Evolutionary conservation across 768 basidiomycete genomes (phyloP), one percentile per base, ranked within the genome.

Genomic region (Hydnomerulius pinastri): DNA sequence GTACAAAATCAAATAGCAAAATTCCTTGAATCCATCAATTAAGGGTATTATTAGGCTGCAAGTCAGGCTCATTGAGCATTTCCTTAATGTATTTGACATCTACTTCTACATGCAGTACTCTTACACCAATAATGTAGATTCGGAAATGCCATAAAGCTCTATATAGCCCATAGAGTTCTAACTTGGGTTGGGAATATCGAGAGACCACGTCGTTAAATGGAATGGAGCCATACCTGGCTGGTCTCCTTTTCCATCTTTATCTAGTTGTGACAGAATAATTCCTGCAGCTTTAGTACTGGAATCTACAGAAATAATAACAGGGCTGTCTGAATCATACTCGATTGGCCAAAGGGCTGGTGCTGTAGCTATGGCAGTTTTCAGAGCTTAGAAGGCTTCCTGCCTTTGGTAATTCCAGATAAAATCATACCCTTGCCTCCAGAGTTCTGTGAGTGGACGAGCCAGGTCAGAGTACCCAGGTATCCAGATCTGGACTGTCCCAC

Each of bases 11-110:
- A 35, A 72, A 77, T 18, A 70, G 33, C 3, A 72, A 47, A 9
- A 76, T 75, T 7, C 61, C 67, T 39, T 62, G 56, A 23, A 77
- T 73, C 76, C 75, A 77, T 13, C 65, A 48, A 45, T 77, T 77
- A 6, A 76, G 70, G 0, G 73, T 51, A 0, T 72, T 68, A 48
- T 69, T 72, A 0, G 71, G 73, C 15, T 64, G 63, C 0, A 71
- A 20, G 29, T 76, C 71, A 0, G 74, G 73, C 12, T 69, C 48
- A 41, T 75, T 72, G 4, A 77, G 42, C 73, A 76, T 77, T n/a
- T 69, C 71, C 45, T 71, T 71, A 6, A 77, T 73, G 49, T 74
- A 76, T 27, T 70, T 59, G 0, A 71, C 73, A 55, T 77, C 71
- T 0, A 71, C 68, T 54, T 75, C 71, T 0, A 77, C 60, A 17